Base-by-base conservation (phyloP, 768 basidiomycete species). In the Leccinum obscurum region DNA sequence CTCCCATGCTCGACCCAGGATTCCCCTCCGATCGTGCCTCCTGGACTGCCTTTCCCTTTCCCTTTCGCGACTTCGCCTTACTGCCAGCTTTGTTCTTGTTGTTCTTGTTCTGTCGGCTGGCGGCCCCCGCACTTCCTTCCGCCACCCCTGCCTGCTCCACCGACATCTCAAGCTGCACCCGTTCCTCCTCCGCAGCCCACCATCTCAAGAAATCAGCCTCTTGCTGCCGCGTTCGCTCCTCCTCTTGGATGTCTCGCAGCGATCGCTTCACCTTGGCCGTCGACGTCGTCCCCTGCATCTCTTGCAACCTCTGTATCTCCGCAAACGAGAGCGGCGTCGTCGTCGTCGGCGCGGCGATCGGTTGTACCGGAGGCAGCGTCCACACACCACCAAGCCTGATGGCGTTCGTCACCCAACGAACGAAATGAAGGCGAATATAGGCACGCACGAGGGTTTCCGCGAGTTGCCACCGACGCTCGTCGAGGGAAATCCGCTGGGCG, bases 161-260 rank as follows among this genome's bases (percentile, higher is more conserved):
- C 41, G 52, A 56, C 56, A 78, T 77, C 71, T 89, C 87, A 35
- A 77, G 63, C 63, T 75, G 80, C n/a, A 91, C 71, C 15, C 90
- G 79, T 66, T 83, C 85, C 72, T 93, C 92, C 72, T 96, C 95
- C 7, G 81, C 86, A 1, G 84, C 78, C 93, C 94, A 97, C 95
- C 95, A 97, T 65, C 78, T 82, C 72, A 95, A 72, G 70, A 97
- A 98, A 61, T 91, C 90, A 4, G 78, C 85, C 73, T 95, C 93
- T 53, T 79, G 81, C 61, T 81, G 84, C 28, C 80, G 79, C 46
- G 81, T 83, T 35, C 76, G 77, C 70, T 95, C 93, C 70, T 97
- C 93, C 60, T 87, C 85, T 72, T 96, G 94, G 48, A 97, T 98
- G 62, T 96, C 87, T 15, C 79, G 77, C 59, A 96, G 75, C 28